A percentile compares a stretch with the other conserved stretches of the same genome.
phyloP scores from a whole-genome alignment of 1,284 basidiomycete genomes.

The Ceratobasidium sp. region DNA sequence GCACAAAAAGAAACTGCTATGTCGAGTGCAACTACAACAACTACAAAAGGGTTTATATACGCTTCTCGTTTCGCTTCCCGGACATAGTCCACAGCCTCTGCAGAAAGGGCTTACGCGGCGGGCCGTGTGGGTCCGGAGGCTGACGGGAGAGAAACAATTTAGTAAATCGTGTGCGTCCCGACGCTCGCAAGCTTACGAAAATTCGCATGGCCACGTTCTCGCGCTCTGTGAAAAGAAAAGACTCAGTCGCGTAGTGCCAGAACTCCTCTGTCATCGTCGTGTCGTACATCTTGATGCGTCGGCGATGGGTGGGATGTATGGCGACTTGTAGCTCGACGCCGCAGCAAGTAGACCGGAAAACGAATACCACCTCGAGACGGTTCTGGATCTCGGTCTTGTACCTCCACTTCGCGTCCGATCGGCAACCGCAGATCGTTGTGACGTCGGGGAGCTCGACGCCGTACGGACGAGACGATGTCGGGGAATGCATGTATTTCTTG shows the following conservation, averaged over 20 bases:
- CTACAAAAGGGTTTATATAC: too few species aligned
- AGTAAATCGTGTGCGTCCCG: not conserved
- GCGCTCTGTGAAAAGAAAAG: constrained; percentile 1
- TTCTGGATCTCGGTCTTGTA: not conserved
- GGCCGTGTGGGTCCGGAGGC: not conserved
- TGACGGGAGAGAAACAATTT: not conserved
- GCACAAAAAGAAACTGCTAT: too few species aligned
- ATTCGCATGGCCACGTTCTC: not conserved
- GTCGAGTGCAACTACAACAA: too few species aligned
- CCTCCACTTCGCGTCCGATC: not conserved
- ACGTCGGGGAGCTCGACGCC: not conserved
- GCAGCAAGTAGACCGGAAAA: constrained; percentile 1
- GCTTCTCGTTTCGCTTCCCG: too few species aligned
- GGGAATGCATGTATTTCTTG: not conserved
- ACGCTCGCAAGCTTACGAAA: not conserved
- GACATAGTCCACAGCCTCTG: too few species aligned
- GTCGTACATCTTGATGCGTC: not conserved
- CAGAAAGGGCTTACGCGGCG: not conserved
- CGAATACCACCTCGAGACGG: not conserved
- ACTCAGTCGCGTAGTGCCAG: not conserved
- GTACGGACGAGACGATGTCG: not conserved
- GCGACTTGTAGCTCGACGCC: constrained; percentile 10
- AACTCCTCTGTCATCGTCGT: not conserved
- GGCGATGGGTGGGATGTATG: not conserved
- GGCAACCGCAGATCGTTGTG: not conserved